Evolutionary conservation across 345 rosid genomes (phyloP).

Genomic region (Cardiospermum halicacabum): DNA sequence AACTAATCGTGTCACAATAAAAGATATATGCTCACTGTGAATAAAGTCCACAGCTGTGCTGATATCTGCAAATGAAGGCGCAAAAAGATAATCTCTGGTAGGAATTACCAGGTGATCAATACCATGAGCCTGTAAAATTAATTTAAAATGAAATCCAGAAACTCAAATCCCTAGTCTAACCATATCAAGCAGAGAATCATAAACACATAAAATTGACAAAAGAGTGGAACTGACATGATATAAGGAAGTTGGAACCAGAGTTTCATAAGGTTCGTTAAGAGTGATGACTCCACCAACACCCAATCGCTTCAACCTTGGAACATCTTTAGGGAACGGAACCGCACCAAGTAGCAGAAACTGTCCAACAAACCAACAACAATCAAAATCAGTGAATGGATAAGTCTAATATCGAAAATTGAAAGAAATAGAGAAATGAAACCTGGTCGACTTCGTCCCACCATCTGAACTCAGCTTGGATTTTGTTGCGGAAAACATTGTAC

Average conservation of each 20-base stretch:
- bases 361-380: neutral
- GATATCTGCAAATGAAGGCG: conserved; percentile 64
- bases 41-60: conserved; percentile 66
- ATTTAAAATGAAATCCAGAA: neutral
- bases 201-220: too few species aligned
- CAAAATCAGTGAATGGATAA: neutral
- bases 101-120: conserved; percentile 88
- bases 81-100: conserved; percentile 84
- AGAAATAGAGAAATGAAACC: conserved; percentile 23
- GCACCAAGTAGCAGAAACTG: conserved; percentile 81
- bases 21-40: conserved; percentile 41
- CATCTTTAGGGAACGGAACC: conserved; percentile 86
- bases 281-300: conserved; percentile 84
- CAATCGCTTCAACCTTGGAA: conserved; percentile 58
- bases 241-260: conserved; percentile 69
- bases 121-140: conserved; percentile 48
- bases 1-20: neutral
- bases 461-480: conserved; percentile 53
- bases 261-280: conserved; percentile 77
- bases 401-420: neutral
- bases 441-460: conserved; percentile 75
- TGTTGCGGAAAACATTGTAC: conserved; percentile 58
- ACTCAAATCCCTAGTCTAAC: neutral
- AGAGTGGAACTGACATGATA: conserved; percentile 45
- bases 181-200: too few species aligned